Conservation (phyloP, 331 rosid species). For the Dryas integrifolia region DNA sequence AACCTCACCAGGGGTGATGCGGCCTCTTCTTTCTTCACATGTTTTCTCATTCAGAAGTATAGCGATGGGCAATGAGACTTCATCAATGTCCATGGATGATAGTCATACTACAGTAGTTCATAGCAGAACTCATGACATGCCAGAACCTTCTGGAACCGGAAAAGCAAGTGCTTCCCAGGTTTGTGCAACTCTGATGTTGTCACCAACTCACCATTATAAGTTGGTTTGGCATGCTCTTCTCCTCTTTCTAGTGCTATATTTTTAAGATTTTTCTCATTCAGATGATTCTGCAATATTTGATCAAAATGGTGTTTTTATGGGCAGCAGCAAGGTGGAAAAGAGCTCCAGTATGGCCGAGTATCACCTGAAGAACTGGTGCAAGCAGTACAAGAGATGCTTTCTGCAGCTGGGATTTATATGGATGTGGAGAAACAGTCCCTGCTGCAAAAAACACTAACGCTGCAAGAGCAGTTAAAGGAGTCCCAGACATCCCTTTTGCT, state of each 20-base stretch:
- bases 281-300: neutral
- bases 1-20: constrained; percentile 50
- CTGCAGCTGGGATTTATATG: constrained; percentile 84
- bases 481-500: constrained; percentile 74
- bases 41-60: constrained; percentile 84
- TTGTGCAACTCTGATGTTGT: constrained; percentile 26
- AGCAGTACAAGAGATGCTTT: constrained; percentile 93
- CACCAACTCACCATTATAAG: neutral
- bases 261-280: neutral
- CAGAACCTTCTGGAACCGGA: constrained; percentile 58
- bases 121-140: constrained; percentile 31
- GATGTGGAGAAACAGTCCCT: constrained; percentile 83
- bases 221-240: neutral
- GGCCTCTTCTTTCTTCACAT: constrained; percentile 75
- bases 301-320: constrained; percentile 35
- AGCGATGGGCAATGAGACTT: constrained; percentile 47
- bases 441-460: constrained; percentile 59
- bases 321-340: constrained; percentile 49
- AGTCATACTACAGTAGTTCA: constrained; percentile 27
- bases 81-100: constrained; percentile 41
- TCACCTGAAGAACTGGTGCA: constrained; percentile 85
- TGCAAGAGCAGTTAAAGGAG: constrained; percentile 84
- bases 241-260: neutral
- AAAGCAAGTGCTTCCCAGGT: constrained; percentile 63
- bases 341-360: constrained; percentile 69